These are phyloP conservation scores for Hanseniaspora clermontiae DNA, from an alignment of 805 yeast genomes.

Conservation along the genomic window DNA sequence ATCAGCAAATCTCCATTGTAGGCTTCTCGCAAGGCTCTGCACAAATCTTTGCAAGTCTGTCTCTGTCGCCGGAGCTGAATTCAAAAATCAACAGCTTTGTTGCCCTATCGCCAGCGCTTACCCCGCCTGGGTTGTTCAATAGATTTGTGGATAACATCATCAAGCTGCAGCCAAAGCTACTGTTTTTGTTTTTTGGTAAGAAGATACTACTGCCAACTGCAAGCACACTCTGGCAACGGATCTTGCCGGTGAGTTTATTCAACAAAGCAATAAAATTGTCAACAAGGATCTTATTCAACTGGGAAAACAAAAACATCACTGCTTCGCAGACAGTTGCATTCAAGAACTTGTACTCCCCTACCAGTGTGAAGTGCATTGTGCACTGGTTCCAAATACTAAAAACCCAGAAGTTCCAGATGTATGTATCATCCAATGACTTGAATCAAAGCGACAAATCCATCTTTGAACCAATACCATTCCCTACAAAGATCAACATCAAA, in stretches of 20 bases:
- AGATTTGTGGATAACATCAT: slow-evolving; percentile 62
- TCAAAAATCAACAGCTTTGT: slow-evolving; percentile 44
- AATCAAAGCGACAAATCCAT: slow-evolving; percentile 14
- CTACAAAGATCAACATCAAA: slow-evolving; percentile 49
- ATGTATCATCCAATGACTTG: slow-evolving; percentile 23
- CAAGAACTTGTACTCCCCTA: slow-evolving; percentile 79
- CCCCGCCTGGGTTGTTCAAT: slow-evolving; percentile 75
- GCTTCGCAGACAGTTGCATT: slow-evolving; percentile 66
- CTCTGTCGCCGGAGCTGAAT: slow-evolving; percentile 53
- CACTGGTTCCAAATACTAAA: slow-evolving; percentile 91
- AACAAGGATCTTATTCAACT: slow-evolving; percentile 56
- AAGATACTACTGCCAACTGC: slow-evolving; percentile 66
- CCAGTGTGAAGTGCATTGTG: slow-evolving; percentile 85
- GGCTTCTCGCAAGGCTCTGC: slow-evolving; percentile 95
- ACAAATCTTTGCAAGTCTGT: slow-evolving; percentile 74
- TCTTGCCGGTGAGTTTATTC: slow-evolving; percentile 25
- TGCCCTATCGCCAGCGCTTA: slow-evolving; percentile 88
- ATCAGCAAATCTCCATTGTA: slow-evolving; percentile 39
- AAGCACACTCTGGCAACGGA: slow-evolving; percentile 54
- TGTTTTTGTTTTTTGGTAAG: slow-evolving; percentile 61
- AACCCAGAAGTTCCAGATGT: slow-evolving; percentile 73
- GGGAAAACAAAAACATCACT: slow-evolving; percentile 65
- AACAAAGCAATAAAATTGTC: slow-evolving; percentile 52
- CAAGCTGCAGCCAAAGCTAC: slow-evolving; percentile 59
- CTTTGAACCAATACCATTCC: slow-evolving; percentile 29